Base-by-base conservation (phyloP, 2,329 filamentous ascomycete species). In the Exophiala sp. region DNA sequence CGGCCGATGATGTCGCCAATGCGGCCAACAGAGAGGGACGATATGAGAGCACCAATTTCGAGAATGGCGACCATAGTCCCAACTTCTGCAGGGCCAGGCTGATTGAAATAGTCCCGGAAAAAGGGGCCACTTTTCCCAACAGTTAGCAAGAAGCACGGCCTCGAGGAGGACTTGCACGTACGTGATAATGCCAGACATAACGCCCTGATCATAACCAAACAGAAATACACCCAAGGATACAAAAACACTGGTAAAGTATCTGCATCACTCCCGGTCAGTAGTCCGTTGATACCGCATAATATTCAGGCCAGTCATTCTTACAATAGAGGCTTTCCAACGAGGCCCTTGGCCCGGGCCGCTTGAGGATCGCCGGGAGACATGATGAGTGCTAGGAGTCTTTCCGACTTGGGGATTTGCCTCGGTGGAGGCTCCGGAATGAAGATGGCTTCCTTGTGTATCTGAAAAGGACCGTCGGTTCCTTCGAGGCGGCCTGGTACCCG, bases 51-150 rank as follows among this genome's bases (percentile, higher is more conserved):
- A 52, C 93, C 93, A 46, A 97, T 75, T 71, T 96, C 91, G 52
- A 98, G 79, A 62, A 98, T 97, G 59, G 93, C 91, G 50, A 98
- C 93, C 85, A 97, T 97, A 22, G 90, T 97, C 52, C 91, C 93
- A 52, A 98, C 83, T 66, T 95, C 82, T 40, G 89, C 88, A 61
- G 81, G 80, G 19, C 87, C 85, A 16, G 93, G 93, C 62, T 97
- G 82, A 63, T 90, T 77, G 70, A 98, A 97, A 68, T 95, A 95
- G 66, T 90, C 82, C 67, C 84, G 87, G 67, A 98, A 98, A 68
- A 85, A 86, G 8, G 81, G 78, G 57, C 90, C 90, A 50, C 90
- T 96, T 37, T 37, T 9, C 7, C 18, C 34, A 18, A 23, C n/a
- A n/a, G 21, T 27, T 16, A 41, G 38, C 9, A 21, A 32, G 7